Evolutionary conservation across 257 asterid genomes (phyloP), one percentile per base, ranked within the genome.

Genomic region (Apocynum venetum): DNA sequence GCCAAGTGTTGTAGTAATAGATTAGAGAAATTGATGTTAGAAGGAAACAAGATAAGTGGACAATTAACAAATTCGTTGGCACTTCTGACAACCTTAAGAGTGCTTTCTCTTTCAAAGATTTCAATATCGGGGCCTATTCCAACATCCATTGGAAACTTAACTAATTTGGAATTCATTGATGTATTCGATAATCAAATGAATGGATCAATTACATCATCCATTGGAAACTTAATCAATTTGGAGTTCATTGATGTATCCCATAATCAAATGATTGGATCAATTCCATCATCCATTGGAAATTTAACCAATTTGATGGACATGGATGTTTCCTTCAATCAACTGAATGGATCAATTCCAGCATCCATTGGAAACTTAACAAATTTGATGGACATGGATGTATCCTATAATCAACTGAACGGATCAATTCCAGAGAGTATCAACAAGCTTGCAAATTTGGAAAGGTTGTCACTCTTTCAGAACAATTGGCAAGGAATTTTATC

Each of bases 401-500:
- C n/a, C n/a, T n/a, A n/a, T n/a, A n/a, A n/a, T n/a, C n/a, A n/a
- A n/a, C n/a, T n/a, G n/a, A n/a, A n/a, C n/a, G n/a, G n/a, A 76
- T 9, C 13, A 19, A 49, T 80, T 61, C 77, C 80, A 8, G 40
- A 60, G 46, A 31, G 59, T 17, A 31, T 71, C 36, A 70, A 61
- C 51, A 49, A 76, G 12, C 68, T 80, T 25, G n/a, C 68, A 25
- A 25, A 63, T 49, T 72, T 80, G 60, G 43, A 36, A 36, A 35
- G 19, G 2, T 12, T 80, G 1, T 9, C 6, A 52, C 69, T 80
- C 31, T 47, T 43, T 6, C 8, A 59, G 49, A 80, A 80, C 53
- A 38, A 9, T 60, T 71, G 55, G 80, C 81, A 81, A 35, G 87
- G 87, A 36, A 44, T 17, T 6, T 70, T 83, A n/a, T 72, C 80